Base-by-base conservation (phyloP, 805 yeast species). In the Suhomyces vadensis region DNA sequence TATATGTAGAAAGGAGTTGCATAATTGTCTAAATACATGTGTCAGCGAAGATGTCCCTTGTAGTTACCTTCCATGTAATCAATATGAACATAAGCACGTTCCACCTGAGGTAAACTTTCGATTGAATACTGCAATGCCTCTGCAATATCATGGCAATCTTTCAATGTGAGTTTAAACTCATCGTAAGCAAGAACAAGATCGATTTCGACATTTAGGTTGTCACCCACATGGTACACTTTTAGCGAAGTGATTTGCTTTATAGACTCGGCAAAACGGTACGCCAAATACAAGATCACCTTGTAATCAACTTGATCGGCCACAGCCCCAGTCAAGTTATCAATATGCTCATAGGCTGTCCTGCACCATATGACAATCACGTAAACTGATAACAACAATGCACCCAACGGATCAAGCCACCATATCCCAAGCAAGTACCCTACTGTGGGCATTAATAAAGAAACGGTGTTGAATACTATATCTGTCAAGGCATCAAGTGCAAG, bases 401-500 rank as follows among this genome's bases (percentile, higher is more conserved):
- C 94, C 3, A 79, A 52, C 1, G 94, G 81, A 65, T 86, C 95
- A 35, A 83, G 55, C 88, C 89, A 83, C 84, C 88, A 82, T 13
- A 74, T 54, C 14, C 73, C 60, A 13, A 75, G 60, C n/a, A 59
- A 52, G 43, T 72, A 66, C 1, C 92, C 92, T 0, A 76, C 35
- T 0, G 82, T 49, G 0, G 95, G 95, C 73, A 86, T 84, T 11
- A 86, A 48, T 20, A 87, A 73, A 1, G 94, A 85, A 35, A 84
- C 83, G 1, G 74, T 55, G 64, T 87, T 87, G 71, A 86, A 86
- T 3, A 85, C 75, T 24, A 86, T 77, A 61, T 87, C 95, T 0
- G 91, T 86, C 63, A 75, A 71, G 0, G 94, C 94, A 63, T 87
- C 95, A 61, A 85, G 92, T 1, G 91, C 87, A 43, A 86, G 67